These are phyloP conservation scores for Yamadazyma diospyri DNA, from an alignment of 1,139 yeast species.

Conservation along the genomic window DNA sequence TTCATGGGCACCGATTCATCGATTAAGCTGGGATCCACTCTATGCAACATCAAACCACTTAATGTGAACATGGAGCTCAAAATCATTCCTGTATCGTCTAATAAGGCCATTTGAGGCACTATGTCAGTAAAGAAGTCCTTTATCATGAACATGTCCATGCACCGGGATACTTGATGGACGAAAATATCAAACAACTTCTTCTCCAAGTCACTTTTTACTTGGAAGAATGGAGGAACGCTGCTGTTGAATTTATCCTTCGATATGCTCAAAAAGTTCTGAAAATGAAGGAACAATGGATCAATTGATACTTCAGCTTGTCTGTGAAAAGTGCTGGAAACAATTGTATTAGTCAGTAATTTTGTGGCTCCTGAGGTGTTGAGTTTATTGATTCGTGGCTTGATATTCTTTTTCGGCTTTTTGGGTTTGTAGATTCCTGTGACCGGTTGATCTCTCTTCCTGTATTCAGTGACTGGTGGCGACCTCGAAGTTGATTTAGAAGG, in stretches of 20 bases:
- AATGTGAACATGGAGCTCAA: constrained; percentile 33
- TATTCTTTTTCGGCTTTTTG: constrained; percentile 33
- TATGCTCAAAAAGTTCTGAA: constrained; percentile 15
- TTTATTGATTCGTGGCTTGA: constrained; percentile 35
- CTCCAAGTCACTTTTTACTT: constrained; percentile 24
- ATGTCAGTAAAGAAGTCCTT: constrained; percentile 28
- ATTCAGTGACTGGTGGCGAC: background rate
- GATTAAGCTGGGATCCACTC: constrained; percentile 25
- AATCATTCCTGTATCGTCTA: constrained; percentile 37
- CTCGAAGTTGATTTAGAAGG: too few relatives aligned
- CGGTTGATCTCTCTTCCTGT: background rate
- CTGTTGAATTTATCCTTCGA: constrained; percentile 2
- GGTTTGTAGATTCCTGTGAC: constrained; percentile 25
- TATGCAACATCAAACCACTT: constrained; percentile 31
- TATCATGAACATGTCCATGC: constrained; percentile 31
- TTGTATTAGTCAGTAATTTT: background rate
- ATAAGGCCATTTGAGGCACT: constrained; percentile 33
- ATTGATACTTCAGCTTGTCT: constrained; percentile 14
- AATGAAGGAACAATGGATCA: constrained; percentile 26
- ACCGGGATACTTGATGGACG: constrained; percentile 25
- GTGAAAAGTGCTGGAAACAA: background rate
- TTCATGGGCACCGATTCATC: constrained; percentile 32
- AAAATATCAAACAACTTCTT: constrained; percentile 31
- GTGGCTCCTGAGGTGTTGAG: constrained; percentile 14
- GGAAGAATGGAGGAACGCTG: constrained; percentile 9